Evolutionary conservation across 306 rosid species (phyloP), one percentile per base, ranked within the genome.

Genomic region (Quercus parvula): DNA sequence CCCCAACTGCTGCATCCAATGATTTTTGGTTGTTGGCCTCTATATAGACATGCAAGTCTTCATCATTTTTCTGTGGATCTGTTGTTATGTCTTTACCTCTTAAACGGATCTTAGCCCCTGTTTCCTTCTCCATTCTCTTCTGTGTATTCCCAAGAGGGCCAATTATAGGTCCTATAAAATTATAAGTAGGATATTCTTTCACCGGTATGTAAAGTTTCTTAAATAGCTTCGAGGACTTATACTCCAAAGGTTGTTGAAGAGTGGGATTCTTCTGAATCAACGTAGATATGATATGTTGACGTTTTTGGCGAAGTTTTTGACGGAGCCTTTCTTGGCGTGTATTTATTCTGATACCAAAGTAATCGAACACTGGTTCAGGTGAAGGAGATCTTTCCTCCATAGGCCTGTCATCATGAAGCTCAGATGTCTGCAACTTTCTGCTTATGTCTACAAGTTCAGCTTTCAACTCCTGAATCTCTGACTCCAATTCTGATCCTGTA

Each of bases 101-200:
- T 68, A 91, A 78, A 27, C 77, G 81, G 79, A 91, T 91, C 57
- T 87, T 89, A 0, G 93, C 91, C 27, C 93, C 91, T 8, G 91
- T 89, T 83, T 91, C 89, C 30, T 77, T 89, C 84, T 91, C 96
- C 96, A 91, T 91, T 78, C 90, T 77, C 88, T 84, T 91, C 76
- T 86, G 89, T 3, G 96, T 91, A 69, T 91, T 91, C 9, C 93
- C 96, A 64, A 90, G 84, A 2, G 96, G 96, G 22, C 96, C 96
- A 74, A 91, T 87, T 31, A 91, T 86, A 22, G 87, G 91, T 59
- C 96, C 90, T 20, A 87, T 79, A 62, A 91, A 91, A 75, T 89
- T 91, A 66, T 91, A 89, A 8, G 86, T 91, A 0, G 93, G 93
- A 64, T 84, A 89, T 79, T 89, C 90, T 68, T 87, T 89, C 87